Base-by-base conservation (phyloP, 2,329 filamentous ascomycete genomes). In the Aspergillus fructus region DNA sequence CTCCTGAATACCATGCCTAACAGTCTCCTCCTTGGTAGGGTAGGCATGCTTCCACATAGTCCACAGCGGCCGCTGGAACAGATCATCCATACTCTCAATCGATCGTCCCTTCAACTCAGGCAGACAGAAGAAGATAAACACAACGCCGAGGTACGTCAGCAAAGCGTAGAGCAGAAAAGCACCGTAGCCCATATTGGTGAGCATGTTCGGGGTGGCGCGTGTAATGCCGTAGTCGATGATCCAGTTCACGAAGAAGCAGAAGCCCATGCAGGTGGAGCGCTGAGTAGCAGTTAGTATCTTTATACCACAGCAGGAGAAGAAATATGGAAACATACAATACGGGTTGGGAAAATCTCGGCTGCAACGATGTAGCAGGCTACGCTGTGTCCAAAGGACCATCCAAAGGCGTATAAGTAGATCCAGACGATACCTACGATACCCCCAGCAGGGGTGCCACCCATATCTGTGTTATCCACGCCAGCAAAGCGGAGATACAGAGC, bases 41-140 rank as follows among this genome's bases (percentile, higher is more conserved):
- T 54, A 54, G 11, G 52, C 52, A 40, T 54, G 71, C 49, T 68
- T 68, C 65, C 66, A 77, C 76, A 78, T 77, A 0, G 70, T 71
- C 72, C 73, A 78, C n/a, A 77, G 61, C 19, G 65, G 66, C 24
- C 64, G 62, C 52, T 71, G 61, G 57, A 73, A 72, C 23, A 73
- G 58, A 46, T 71, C 66, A 41, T 73, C 70, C 70, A 73, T 72
- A 54, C 68, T 71, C 54, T 73, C 70, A 73, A 54, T 48, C 4
- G 52, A 54, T n/a, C 52, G 23, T 1, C 52, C 52, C 23, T 54
- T 54, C 43, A 54, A 6, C 37, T 54, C 52, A 2, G 52, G 52
- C 43, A 54, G 45, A n/a, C 52, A 54, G 12, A 54, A 54, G 52
- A 41, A 54, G 34, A 54, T 54, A 17, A 54, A 54, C 7, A 37